These are phyloP conservation scores for Beauveria pseudobassiana DNA, from an alignment of 2,329 filamentous ascomycete genomes.

Conservation along the genomic window DNA sequence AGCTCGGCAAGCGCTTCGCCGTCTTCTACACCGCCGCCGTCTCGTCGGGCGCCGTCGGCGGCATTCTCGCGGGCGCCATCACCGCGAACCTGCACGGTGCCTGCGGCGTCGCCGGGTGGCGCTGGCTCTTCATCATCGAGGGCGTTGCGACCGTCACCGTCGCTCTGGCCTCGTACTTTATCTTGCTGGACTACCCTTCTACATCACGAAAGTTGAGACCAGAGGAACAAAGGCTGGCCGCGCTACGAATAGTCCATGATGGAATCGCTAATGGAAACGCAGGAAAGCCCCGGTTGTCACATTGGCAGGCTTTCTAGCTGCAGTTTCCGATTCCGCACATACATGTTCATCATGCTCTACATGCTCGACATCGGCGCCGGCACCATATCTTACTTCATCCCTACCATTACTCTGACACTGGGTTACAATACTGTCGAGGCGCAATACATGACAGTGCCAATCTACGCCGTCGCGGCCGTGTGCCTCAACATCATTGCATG, in stretches of 20 bases:
- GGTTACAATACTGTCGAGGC: constrained; percentile 37
- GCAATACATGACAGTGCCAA: constrained; percentile 37
- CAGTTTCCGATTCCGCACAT: constrained; percentile 39
- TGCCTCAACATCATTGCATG: constrained; percentile 19
- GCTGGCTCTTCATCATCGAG: constrained; percentile 56
- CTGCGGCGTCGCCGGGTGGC: constrained; percentile 50
- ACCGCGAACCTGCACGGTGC: constrained; percentile 49
- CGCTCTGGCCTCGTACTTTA: constrained; percentile 48
- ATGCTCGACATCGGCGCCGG: constrained; percentile 40
- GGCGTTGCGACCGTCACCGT: constrained; percentile 50
- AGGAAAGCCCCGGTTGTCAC: constrained; percentile 21
- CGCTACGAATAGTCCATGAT: constrained; percentile 49
- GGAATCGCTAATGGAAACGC: constrained; percentile 27
- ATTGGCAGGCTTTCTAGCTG: constrained; percentile 23
- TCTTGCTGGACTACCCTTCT: constrained; percentile 58
- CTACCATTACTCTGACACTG: constrained; percentile 40
- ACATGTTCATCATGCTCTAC: constrained; percentile 40
- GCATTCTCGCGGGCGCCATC: constrained; percentile 53
- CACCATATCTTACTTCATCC: constrained; percentile 46
- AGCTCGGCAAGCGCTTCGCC: constrained; percentile 46
- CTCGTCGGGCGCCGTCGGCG: constrained; percentile 51
- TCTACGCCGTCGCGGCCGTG: constrained; percentile 23
- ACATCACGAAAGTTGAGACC: constrained; percentile 53
- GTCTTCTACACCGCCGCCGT: constrained; percentile 48
- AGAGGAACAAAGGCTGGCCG: constrained; percentile 54